Evolutionary conservation across 768 basidiomycete species (phyloP).

Genomic region (Chiua virens): DNA sequence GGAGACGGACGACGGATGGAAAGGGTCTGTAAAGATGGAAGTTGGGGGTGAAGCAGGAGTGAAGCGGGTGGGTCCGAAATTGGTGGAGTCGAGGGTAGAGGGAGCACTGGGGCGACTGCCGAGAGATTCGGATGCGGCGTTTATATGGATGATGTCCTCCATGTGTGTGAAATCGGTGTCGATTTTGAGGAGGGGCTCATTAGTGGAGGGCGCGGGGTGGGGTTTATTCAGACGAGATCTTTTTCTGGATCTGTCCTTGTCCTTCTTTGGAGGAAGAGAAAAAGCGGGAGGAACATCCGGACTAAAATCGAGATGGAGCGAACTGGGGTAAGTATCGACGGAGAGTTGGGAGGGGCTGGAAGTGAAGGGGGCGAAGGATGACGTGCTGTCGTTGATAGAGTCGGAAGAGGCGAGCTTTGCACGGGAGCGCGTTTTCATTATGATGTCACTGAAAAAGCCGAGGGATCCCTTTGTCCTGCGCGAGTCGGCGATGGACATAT

Average conservation of each 20-base stretch:
- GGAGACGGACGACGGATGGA: constrained; percentile 32
- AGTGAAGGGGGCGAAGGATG: constrained; percentile 38
- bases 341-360: constrained; percentile 35
- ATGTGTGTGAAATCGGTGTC: constrained; percentile 52
- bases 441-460: constrained; percentile 38
- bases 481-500: constrained; percentile 34
- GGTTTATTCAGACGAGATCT: constrained; percentile 24
- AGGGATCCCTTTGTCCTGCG: constrained; percentile 53
- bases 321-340: constrained; percentile 19
- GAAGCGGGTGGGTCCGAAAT: constrained; percentile 38
- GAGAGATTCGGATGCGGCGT: constrained; percentile 7
- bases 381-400: constrained; percentile 24
- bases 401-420: constrained; percentile 40
- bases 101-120: constrained; percentile 20
- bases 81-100: constrained; percentile 26
- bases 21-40: no score
- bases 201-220: constrained; percentile 23
- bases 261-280: constrained; percentile 25
- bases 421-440: constrained; percentile 41
- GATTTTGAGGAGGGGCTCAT: constrained; percentile 24
- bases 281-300: constrained; percentile 9
- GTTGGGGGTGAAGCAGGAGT: constrained; percentile 46
- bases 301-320: neutral
- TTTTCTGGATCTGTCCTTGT: constrained; percentile 21
- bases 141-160: constrained; percentile 73